Conservation (phyloP, 2,329 filamentous ascomycete species). For the Xylogone sp. region DNA sequence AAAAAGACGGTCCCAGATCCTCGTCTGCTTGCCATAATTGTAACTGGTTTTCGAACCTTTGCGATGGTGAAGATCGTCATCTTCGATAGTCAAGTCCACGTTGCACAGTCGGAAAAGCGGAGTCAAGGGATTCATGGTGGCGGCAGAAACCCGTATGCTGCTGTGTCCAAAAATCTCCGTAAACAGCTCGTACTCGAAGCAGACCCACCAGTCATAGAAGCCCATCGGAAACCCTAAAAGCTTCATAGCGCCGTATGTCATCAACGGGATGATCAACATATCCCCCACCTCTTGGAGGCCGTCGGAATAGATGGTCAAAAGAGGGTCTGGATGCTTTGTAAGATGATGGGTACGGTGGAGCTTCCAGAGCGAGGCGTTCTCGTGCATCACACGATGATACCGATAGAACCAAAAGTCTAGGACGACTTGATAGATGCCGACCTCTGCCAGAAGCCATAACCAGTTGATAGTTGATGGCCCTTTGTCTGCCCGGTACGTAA, state of each 20-base stretch:
- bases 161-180: slow-evolving; percentile 36
- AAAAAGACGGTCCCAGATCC: slow-evolving; percentile 34
- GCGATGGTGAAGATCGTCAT: slow-evolving; percentile 38
- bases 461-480: slow-evolving; percentile 17
- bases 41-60: slow-evolving; percentile 34
- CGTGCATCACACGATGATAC: slow-evolving; percentile 28
- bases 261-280: slow-evolving; percentile 25
- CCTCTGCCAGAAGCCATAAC: slow-evolving; percentile 24
- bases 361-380: slow-evolving; percentile 24
- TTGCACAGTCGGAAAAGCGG: slow-evolving; percentile 30
- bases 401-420: slow-evolving; percentile 29
- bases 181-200: slow-evolving; percentile 39
- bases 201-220: slow-evolving; percentile 45
- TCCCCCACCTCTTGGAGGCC: slow-evolving; percentile 26
- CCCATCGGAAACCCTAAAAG: slow-evolving; percentile 35
- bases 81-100: slow-evolving; percentile 37
- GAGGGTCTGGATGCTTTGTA: slow-evolving; percentile 28
- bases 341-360: slow-evolving; percentile 29
- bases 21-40: slow-evolving; percentile 36
- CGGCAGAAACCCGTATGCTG: slow-evolving; percentile 33
- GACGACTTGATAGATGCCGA: slow-evolving; percentile 26
- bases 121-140: slow-evolving; percentile 30
- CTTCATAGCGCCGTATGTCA: slow-evolving; percentile 23
- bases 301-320: slow-evolving; percentile 29
- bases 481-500: slow-evolving; percentile 19